Conservation (phyloP, 2,329 filamentous ascomycete species). For the Stachybotrys echinatus region DNA sequence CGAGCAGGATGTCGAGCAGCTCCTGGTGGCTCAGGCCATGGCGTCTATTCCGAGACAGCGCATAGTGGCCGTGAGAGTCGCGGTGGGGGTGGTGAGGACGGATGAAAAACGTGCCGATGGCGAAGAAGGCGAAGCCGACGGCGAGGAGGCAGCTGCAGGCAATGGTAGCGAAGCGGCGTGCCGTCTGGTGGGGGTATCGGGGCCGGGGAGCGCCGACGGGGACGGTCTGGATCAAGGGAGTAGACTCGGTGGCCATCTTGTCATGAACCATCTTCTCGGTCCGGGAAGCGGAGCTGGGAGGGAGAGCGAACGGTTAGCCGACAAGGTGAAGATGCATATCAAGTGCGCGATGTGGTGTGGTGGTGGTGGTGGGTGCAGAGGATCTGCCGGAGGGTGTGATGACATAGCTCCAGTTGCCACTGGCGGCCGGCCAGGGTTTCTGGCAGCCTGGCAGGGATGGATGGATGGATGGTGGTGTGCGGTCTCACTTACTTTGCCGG, state of each 20-base stretch:
- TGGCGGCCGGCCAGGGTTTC: too few species aligned
- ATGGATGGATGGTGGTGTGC: too few species aligned
- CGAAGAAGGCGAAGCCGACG: slow-evolving; percentile 43
- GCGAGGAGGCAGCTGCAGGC: slow-evolving; percentile 50
- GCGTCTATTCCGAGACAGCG: slow-evolving; percentile 18
- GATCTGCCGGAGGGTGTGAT: not conserved
- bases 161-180: slow-evolving; percentile 63
- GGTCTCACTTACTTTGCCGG: too few species aligned
- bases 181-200: slow-evolving; percentile 53
- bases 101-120: slow-evolving; percentile 40
- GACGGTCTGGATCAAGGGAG: slow-evolving; percentile 63
- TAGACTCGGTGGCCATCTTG: slow-evolving; percentile 47
- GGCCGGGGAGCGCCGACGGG: slow-evolving; percentile 45
- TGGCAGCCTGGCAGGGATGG: too few species aligned
- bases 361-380: not conserved
- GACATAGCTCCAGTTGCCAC: too few species aligned
- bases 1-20: slow-evolving; percentile 51
- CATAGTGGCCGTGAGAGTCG: slow-evolving; percentile 21
- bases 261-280: slow-evolving; percentile 5
- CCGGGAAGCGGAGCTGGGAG: not conserved
- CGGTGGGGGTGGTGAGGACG: slow-evolving; percentile 28
- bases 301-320: not conserved
- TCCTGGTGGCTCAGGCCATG: slow-evolving; percentile 36
- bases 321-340: not conserved
- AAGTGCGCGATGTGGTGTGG: not conserved